phyloP scores from a whole-genome alignment of 2,329 filamentous ascomycete species.

The Aspergillus phoenicis region DNA sequence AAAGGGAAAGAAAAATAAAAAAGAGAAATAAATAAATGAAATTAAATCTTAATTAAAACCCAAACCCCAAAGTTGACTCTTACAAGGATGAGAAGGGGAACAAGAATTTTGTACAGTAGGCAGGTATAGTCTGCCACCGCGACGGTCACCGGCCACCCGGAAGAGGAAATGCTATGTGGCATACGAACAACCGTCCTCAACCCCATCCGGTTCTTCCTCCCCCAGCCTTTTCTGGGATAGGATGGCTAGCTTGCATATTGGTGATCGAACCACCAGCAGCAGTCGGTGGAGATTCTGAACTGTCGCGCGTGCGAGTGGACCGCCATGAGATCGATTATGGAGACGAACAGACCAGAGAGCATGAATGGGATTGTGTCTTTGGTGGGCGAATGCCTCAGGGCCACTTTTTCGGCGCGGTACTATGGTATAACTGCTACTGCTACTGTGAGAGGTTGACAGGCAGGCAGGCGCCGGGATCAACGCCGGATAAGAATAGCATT shows the following conservation, averaged over 20 bases:
- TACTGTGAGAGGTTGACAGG: background rate
- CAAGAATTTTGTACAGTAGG: too few species aligned
- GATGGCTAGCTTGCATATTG: background rate
- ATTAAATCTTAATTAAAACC: background rate
- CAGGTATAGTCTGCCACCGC: background rate
- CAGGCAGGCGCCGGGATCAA: background rate
- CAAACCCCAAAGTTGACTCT: background rate
- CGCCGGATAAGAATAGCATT: conserved; percentile 4
- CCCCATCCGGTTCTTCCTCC: background rate
- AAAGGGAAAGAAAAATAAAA: background rate
- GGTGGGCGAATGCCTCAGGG: background rate
- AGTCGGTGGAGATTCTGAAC: conserved; percentile 15
- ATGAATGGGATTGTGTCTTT: conserved; percentile 1
- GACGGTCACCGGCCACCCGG: conserved; percentile 18
- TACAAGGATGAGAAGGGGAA: background rate
- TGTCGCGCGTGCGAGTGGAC: conserved; percentile 14
- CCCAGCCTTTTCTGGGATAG: conserved; percentile 6
- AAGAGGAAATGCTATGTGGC: conserved; percentile 10
- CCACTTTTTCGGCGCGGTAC: background rate
- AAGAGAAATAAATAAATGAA: background rate
- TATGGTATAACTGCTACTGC: background rate
- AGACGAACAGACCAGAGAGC: background rate
- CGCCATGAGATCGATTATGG: background rate
- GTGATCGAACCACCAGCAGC: background rate
- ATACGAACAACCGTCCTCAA: background rate